Evolutionary conservation across 805 yeast species (phyloP).

Genomic region (Trichomonascus vanleenenianus): DNA sequence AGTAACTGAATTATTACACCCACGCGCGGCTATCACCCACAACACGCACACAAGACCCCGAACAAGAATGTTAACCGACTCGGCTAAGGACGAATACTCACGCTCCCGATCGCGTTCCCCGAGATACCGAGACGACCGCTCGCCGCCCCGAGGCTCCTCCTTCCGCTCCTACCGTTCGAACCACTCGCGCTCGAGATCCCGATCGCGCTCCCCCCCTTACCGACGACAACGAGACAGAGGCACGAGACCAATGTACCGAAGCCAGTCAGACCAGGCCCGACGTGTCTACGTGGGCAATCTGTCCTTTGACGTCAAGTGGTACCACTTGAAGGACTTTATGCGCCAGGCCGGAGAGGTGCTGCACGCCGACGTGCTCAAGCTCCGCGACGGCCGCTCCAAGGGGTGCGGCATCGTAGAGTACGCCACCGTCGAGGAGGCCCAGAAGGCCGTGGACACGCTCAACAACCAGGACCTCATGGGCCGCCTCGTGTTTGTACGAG

Average conservation of each 20-base stretch:
- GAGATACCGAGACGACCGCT: too few species aligned
- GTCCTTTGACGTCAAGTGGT: constrained; percentile 33
- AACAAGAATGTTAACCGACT: too few species aligned
- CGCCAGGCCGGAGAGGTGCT: constrained; percentile 51
- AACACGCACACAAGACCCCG: too few species aligned
- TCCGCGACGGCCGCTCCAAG: constrained; percentile 58
- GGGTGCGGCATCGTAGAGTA: constrained; percentile 68
- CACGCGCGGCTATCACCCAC: too few species aligned
- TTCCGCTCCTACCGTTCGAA: too few species aligned
- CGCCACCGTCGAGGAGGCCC: constrained; percentile 53
- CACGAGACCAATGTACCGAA: too few species aligned
- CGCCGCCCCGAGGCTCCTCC: too few species aligned
- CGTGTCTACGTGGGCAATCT: constrained; percentile 39
- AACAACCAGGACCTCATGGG: constrained; percentile 61
- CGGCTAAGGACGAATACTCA: too few species aligned
- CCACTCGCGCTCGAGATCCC: neutral
- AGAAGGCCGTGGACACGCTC: constrained; percentile 58
- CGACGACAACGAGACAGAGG: neutral
- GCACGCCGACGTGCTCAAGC: constrained; percentile 75
- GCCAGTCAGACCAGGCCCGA: constrained; percentile 26
- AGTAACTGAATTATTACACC: too few species aligned
- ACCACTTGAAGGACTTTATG: constrained; percentile 32
- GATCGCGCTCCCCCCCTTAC: neutral
- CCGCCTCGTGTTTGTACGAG: constrained; percentile 81
- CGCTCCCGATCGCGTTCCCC: too few species aligned